Conservation (phyloP, 345 rosid species). For the Gossypium rotundifolium region DNA sequence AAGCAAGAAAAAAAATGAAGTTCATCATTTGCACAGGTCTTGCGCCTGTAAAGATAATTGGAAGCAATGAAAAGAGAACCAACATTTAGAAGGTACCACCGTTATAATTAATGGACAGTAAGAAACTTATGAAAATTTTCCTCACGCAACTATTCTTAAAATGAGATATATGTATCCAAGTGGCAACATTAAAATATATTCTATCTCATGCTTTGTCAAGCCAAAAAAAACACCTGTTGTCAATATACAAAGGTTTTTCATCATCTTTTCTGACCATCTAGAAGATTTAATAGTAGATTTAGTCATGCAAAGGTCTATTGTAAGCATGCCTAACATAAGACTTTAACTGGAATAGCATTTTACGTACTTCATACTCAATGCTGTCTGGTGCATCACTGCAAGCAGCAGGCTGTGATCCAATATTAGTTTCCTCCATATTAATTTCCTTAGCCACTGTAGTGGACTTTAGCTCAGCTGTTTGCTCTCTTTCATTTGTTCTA, state of each 20-base stretch:
- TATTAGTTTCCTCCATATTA: not conserved
- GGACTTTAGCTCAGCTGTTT: slow-evolving; percentile 3
- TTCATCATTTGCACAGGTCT: not conserved
- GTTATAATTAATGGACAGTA: too few species aligned
- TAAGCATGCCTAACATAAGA: not conserved
- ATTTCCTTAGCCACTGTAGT: slow-evolving; percentile 8
- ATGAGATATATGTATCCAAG: not conserved
- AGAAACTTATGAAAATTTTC: not conserved
- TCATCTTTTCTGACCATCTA: not conserved
- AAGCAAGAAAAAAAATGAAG: not conserved
- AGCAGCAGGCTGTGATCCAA: slow-evolving; percentile 4
- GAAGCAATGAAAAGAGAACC: not conserved
- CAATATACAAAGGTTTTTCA: not conserved
- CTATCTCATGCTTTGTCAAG: not conserved
- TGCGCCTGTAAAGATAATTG: not conserved
- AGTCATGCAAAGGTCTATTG: not conserved
- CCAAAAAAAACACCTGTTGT: not conserved
- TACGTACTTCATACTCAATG: slow-evolving; percentile 25
- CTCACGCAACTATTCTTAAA: not conserved
- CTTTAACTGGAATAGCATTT: not conserved
- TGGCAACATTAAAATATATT: too few species aligned
- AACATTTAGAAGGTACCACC: not conserved
- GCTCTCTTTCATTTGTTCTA: not conserved
- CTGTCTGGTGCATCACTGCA: slow-evolving; percentile 9
- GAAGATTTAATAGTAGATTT: not conserved